phyloP scores from a whole-genome alignment of 108 stramenopile genomes.

The Cyclotella baltica region DNA sequence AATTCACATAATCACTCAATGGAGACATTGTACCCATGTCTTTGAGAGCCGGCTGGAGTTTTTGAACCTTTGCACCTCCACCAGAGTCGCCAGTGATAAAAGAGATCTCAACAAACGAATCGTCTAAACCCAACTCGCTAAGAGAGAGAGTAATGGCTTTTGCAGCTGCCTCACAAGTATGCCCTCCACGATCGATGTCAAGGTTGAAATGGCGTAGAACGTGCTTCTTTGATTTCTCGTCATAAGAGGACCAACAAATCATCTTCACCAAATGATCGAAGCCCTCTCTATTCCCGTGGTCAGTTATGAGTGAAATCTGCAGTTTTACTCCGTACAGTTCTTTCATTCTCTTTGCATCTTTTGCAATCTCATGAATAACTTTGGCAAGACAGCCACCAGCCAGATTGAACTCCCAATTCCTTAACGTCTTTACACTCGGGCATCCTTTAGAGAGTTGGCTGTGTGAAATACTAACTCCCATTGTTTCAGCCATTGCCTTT shows the following conservation, averaged over 20 bases:
- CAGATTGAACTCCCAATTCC: slow-evolving; percentile 9
- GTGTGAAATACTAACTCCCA: neutral
- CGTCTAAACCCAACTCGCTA: too few relatives aligned
- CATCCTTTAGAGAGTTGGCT: neutral
- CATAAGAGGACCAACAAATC: slow-evolving; percentile 2
- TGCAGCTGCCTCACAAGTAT: slow-evolving; percentile 5
- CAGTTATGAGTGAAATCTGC: slow-evolving; percentile 4
- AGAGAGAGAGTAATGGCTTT: too few relatives aligned
- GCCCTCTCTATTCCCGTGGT: slow-evolving; percentile 33
- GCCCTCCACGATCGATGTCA: slow-evolving; percentile 21
- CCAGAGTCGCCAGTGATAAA: too few relatives aligned
- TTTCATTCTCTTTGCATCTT: slow-evolving; percentile 1
- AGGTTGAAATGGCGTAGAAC: slow-evolving; percentile 8
- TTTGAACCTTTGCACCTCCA: too few relatives aligned
- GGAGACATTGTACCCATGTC: too few relatives aligned
- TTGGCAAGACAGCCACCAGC: neutral
- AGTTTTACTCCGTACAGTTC: neutral
- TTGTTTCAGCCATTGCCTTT: neutral
- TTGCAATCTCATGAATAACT: neutral
- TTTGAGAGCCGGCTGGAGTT: too few relatives aligned
- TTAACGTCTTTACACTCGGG: neutral
- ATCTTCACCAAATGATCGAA: slow-evolving; percentile 27
- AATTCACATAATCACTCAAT: too few relatives aligned
- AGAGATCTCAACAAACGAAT: too few relatives aligned
- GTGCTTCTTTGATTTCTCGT: neutral